Percentiles rank a stretch among this genome's conserved stretches.
phyloP scores from a whole-genome alignment of 2,329 filamentous ascomycete genomes.

The Alternaria consortialis region DNA sequence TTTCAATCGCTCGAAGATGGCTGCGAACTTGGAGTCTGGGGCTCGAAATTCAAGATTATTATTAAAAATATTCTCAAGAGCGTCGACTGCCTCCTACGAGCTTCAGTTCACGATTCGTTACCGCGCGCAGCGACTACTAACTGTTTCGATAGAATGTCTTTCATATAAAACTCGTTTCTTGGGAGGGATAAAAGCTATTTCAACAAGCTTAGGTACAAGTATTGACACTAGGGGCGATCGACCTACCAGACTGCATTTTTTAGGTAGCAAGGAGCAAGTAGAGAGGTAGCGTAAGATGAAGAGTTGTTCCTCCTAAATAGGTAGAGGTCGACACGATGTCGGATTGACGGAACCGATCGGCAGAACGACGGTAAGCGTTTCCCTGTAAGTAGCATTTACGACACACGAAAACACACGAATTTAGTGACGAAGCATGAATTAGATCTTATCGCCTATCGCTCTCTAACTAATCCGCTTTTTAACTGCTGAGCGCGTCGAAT shows the following conservation, averaged over 20 bases:
- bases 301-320: background rate
- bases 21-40: slow-evolving; percentile 5
- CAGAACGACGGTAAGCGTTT: background rate
- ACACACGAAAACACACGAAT: background rate
- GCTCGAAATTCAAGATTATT: slow-evolving; percentile 14
- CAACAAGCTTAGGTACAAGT: background rate
- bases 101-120: background rate
- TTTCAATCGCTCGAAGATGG: slow-evolving; percentile 3
- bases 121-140: background rate
- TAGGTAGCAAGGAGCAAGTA: background rate
- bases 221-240: background rate
- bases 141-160: background rate
- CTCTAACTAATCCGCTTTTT: slow-evolving; percentile 11
- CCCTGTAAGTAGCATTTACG: background rate
- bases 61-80: slow-evolving; percentile 17
- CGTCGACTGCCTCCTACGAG: slow-evolving; percentile 9
- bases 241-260: slow-evolving; percentile 1
- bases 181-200: background rate
- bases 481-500: slow-evolving; percentile 14
- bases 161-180: slow-evolving; percentile 4
- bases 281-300: background rate
- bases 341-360: background rate
- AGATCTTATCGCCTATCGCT: background rate
- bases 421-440: background rate
- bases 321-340: background rate